Conservation (phyloP, 2,329 filamentous ascomycete species). For the Claviceps arundinis region DNA sequence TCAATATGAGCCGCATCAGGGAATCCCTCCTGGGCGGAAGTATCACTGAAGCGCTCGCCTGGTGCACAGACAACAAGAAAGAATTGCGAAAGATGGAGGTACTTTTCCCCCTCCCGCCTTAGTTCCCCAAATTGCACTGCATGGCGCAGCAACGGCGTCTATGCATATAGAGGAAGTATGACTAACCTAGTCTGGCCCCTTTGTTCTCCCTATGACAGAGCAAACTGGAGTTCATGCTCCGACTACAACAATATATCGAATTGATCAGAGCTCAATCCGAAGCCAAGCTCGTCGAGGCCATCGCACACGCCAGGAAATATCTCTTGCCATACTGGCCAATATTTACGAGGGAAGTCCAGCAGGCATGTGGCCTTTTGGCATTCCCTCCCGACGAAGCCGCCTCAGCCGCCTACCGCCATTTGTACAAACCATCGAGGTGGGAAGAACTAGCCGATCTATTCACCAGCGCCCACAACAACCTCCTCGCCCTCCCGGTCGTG, state of each 20-base stretch:
- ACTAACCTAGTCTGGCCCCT: no score
- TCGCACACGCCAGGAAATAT: conserved; percentile 70
- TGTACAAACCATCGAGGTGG: conserved; percentile 69
- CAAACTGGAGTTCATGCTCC: conserved; percentile 82
- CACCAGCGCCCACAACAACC: conserved; percentile 69
- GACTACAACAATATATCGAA: conserved; percentile 91
- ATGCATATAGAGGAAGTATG: background rate
- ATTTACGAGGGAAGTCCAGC: conserved; percentile 54
- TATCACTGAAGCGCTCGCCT: conserved; percentile 67
- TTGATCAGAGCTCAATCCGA: conserved; percentile 57
- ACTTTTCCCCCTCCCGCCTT: conserved; percentile 1
- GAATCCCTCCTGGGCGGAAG: conserved; percentile 56
- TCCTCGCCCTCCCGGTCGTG: conserved; percentile 68
- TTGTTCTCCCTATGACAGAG: conserved; percentile 32
- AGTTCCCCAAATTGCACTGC: background rate
- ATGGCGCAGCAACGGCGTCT: conserved; percentile 1
- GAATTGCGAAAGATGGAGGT: conserved; percentile 79
- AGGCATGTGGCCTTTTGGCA: conserved; percentile 70
- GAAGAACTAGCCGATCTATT: conserved; percentile 64
- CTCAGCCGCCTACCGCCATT: conserved; percentile 30
- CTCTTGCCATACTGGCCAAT: conserved; percentile 56
- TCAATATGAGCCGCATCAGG: conserved; percentile 66
- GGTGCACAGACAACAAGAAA: conserved; percentile 91
- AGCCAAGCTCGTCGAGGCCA: conserved; percentile 59
- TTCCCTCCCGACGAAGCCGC: conserved; percentile 42